Evolutionary conservation across 2,329 filamentous ascomycete species (phyloP).

Genomic region (Fusarium illudens): DNA sequence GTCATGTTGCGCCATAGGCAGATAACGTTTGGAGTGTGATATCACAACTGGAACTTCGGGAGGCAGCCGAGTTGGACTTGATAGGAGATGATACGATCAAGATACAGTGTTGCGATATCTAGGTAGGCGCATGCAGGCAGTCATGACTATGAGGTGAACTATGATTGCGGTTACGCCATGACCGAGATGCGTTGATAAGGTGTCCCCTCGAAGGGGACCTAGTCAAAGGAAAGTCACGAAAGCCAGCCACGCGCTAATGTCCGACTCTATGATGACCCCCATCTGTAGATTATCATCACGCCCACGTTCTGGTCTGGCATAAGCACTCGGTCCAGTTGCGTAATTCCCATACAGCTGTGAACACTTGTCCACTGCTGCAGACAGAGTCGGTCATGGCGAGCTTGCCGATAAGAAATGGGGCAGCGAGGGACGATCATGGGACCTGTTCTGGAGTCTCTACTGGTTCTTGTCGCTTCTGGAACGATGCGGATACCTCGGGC

Average conservation of each 20-base stretch:
- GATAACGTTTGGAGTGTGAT: background rate
- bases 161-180: background rate
- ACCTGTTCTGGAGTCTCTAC: background rate
- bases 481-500: slow-evolving; percentile 15
- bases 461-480: slow-evolving; percentile 19
- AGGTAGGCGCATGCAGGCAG: background rate
- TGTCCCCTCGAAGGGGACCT: background rate
- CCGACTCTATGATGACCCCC: background rate
- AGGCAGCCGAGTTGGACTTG: background rate
- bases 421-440: slow-evolving; percentile 28
- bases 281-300: background rate
- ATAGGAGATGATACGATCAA: background rate
- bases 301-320: too few relatives aligned
- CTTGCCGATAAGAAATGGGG: slow-evolving; percentile 8
- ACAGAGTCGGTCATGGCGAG: slow-evolving; percentile 5
- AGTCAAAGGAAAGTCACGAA: background rate
- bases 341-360: slow-evolving; percentile 4
- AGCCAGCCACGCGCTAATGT: background rate
- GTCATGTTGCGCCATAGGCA: slow-evolving; percentile 5
- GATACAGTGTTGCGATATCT: background rate
- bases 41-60: background rate
- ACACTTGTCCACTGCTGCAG: slow-evolving; percentile 24
- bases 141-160: background rate
- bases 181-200: background rate
- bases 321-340: background rate